Evolutionary conservation across 2,329 filamentous ascomycete species (phyloP).

Genomic region (Fusarium oligoseptatum): DNA sequence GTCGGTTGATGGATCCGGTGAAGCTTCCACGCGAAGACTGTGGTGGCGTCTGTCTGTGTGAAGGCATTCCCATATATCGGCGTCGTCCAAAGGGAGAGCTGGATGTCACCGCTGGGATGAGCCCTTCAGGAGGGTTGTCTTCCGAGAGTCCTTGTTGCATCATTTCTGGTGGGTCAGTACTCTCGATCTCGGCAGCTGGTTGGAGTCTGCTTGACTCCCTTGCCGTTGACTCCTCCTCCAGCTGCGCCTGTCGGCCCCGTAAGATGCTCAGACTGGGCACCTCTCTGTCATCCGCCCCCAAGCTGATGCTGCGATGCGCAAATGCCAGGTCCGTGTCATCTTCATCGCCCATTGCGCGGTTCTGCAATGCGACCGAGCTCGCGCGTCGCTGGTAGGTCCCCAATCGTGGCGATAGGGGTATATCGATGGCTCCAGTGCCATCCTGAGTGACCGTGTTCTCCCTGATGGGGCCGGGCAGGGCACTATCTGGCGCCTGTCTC

Average conservation of each 20-base stretch:
- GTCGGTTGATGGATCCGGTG: conserved; percentile 55
- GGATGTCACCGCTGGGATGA: conserved; percentile 56
- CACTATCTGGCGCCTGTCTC: conserved; percentile 42
- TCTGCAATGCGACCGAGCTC: conserved; percentile 77
- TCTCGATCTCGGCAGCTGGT: conserved; percentile 58
- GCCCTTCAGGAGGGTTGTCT: conserved; percentile 60
- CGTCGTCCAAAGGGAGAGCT: conserved; percentile 62
- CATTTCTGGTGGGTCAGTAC: conserved; percentile 55
- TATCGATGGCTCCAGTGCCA: conserved; percentile 77
- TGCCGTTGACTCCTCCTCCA: conserved; percentile 50
- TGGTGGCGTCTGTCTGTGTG: conserved; percentile 58
- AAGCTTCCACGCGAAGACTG: conserved; percentile 63
- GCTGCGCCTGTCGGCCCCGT: conserved; percentile 59
- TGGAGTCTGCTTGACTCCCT: conserved; percentile 51
- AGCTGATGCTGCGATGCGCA: conserved; percentile 75
- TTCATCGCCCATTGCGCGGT: conserved; percentile 66
- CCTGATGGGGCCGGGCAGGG: conserved; percentile 50
- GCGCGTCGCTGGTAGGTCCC: conserved; percentile 70
- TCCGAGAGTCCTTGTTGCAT: conserved; percentile 60
- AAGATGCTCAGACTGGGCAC: conserved; percentile 75
- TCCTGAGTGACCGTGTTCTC: conserved; percentile 60
- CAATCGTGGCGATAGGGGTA: conserved; percentile 77
- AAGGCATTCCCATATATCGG: conserved; percentile 61
- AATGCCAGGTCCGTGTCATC: conserved; percentile 73
- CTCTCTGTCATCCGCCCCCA: conserved; percentile 74